Conservation (phyloP, 2,329 filamentous ascomycete genomes). For the Phaeophleospora eucalypticola region DNA sequence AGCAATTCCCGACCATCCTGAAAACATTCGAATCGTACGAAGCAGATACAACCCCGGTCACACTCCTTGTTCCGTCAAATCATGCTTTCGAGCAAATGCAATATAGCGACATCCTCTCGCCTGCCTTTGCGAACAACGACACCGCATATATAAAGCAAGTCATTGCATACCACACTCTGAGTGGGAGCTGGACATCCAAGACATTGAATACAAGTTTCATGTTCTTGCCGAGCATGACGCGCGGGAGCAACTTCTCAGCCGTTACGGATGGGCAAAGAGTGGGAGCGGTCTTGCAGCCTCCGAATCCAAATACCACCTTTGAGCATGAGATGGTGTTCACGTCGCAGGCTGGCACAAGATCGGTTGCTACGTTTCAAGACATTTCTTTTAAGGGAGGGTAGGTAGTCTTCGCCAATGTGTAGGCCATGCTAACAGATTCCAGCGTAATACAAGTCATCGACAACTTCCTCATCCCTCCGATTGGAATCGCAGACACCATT, state of each 20-base stretch:
- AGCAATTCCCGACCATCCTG: slow-evolving; percentile 26
- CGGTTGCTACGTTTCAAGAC: slow-evolving; percentile 26
- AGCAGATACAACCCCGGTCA: slow-evolving; percentile 33
- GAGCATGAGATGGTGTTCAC: slow-evolving; percentile 35
- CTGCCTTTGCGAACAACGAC: slow-evolving; percentile 13
- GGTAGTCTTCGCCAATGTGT: slow-evolving; percentile 38
- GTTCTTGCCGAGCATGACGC: slow-evolving; percentile 46
- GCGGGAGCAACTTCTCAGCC: slow-evolving; percentile 42
- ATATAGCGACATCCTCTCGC: slow-evolving; percentile 10
- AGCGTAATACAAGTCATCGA: slow-evolving; percentile 54
- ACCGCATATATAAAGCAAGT: slow-evolving; percentile 11
- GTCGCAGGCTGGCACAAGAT: slow-evolving; percentile 41
- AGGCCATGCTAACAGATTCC: not conserved
- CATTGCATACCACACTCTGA: slow-evolving; percentile 14
- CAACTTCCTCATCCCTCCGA: slow-evolving; percentile 49
- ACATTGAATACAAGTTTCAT: slow-evolving; percentile 29
- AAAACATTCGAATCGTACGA: slow-evolving; percentile 26
- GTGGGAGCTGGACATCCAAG: slow-evolving; percentile 13
- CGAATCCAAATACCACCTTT: slow-evolving; percentile 4
- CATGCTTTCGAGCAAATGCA: slow-evolving; percentile 34
- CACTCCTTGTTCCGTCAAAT: slow-evolving; percentile 38
- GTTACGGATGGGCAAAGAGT: slow-evolving; percentile 51
- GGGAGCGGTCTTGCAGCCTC: slow-evolving; percentile 31
- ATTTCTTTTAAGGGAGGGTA: slow-evolving; percentile 42
- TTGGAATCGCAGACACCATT: slow-evolving; percentile 41